Evolutionary conservation across 495 filamentous ascomycete genomes (phyloP).

Genomic region (Penicillium macrosclerotiorum): DNA sequence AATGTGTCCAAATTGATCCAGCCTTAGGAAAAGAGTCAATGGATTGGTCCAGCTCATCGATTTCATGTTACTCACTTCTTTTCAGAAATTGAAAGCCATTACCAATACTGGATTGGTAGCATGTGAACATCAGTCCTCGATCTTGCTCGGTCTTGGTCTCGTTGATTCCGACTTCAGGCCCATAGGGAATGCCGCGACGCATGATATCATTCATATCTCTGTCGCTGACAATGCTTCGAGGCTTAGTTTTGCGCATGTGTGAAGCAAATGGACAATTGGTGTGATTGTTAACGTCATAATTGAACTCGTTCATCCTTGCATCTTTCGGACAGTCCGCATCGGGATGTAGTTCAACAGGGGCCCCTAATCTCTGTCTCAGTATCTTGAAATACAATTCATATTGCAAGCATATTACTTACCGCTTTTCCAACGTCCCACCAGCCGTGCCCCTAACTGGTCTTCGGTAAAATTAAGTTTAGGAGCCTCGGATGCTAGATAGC

Average conservation of each 20-base stretch:
- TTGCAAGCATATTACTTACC: conserved; percentile 19
- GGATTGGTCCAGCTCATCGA: neutral
- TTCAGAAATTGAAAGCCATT: conserved; percentile 15
- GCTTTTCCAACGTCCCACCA: conserved; percentile 43
- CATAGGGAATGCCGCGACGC: conserved; percentile 43
- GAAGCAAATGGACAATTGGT: conserved; percentile 39
- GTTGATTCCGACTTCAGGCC: conserved; percentile 29
- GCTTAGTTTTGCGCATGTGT: conserved; percentile 44
- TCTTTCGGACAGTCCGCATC: conserved; percentile 26
- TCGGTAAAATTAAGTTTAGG: conserved; percentile 11
- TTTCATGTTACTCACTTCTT: conserved; percentile 4
- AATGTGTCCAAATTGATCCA: conserved; percentile 11
- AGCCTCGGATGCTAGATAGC: conserved; percentile 15
- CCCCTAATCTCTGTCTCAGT: conserved; percentile 20
- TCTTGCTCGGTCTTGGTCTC: conserved; percentile 12
- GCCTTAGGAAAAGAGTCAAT: conserved; percentile 4
- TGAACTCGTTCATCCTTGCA: conserved; percentile 31
- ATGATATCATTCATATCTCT: conserved; percentile 27
- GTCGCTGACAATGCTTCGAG: conserved; percentile 28
- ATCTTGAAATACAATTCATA: conserved; percentile 1
- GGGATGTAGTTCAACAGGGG: conserved; percentile 31
- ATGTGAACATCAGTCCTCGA: conserved; percentile 10
- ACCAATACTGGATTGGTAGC: conserved; percentile 11
- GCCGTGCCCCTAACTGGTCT: conserved; percentile 38
- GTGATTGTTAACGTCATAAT: conserved; percentile 18